Evolutionary conservation across 2,329 filamentous ascomycete species (phyloP).

Genomic region (Botrytis pseudocinerea): DNA sequence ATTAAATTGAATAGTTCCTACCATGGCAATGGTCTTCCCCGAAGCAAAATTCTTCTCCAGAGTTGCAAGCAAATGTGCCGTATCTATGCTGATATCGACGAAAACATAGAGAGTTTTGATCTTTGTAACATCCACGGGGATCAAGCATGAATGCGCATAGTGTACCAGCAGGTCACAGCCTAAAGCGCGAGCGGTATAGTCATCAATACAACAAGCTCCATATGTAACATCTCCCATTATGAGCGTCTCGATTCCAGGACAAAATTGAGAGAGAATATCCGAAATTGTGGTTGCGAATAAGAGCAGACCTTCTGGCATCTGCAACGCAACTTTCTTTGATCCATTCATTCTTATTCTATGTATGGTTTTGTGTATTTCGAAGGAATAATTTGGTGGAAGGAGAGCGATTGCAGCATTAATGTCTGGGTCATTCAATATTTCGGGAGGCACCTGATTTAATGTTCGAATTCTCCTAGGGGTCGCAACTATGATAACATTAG

Average conservation of each 20-base stretch:
- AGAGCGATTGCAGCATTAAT: slow-evolving; percentile 86
- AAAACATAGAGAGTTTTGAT: slow-evolving; percentile 98
- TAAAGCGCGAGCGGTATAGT: slow-evolving; percentile 91
- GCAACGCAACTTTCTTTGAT: slow-evolving; percentile 84
- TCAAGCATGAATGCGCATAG: slow-evolving; percentile 95
- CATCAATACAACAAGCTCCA: slow-evolving; percentile 97
- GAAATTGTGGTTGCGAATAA: slow-evolving; percentile 97
- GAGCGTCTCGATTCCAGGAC: slow-evolving; percentile 83
- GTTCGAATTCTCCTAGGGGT: slow-evolving; percentile 72
- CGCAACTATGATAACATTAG: slow-evolving; percentile 54
- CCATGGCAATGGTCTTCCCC: slow-evolving; percentile 85
- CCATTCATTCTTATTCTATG: slow-evolving; percentile 82
- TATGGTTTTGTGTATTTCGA: slow-evolving; percentile 98
- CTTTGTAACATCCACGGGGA: slow-evolving; percentile 93
- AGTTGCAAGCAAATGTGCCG: slow-evolving; percentile 79
- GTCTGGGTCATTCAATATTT: slow-evolving; percentile 80
- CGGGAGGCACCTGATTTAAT: slow-evolving; percentile 86
- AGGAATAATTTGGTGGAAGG: slow-evolving; percentile 94
- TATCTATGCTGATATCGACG: slow-evolving; percentile 96
- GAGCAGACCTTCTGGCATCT: slow-evolving; percentile 93
- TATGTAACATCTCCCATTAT: slow-evolving; percentile 99
- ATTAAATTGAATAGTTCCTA: slow-evolving; percentile 99
- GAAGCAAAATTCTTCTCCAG: slow-evolving; percentile 84
- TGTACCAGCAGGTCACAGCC: slow-evolving; percentile 94
- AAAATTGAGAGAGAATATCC: slow-evolving; percentile 93